These are phyloP conservation scores for Colletotrichum chrysophilum DNA, from an alignment of 2,329 filamentous ascomycete genomes.

Conservation along the genomic window DNA sequence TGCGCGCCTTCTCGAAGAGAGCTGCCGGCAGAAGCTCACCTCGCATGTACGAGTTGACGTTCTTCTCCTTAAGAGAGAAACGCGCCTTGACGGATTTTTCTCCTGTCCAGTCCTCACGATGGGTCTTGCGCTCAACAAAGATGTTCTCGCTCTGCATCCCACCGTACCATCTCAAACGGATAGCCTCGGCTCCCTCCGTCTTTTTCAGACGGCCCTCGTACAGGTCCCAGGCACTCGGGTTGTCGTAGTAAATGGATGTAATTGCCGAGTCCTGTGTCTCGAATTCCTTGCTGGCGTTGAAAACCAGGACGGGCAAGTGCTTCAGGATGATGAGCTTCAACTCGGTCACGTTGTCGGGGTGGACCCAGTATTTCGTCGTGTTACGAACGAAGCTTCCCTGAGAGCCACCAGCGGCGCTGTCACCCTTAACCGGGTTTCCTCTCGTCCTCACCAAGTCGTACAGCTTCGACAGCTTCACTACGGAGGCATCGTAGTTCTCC, in stretches of 20 bases:
- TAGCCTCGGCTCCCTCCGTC: slow-evolving; percentile 95
- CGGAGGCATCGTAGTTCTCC: slow-evolving; percentile 96
- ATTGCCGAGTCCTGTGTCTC: slow-evolving; percentile 90
- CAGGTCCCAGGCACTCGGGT: slow-evolving; percentile 89
- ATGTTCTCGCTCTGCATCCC: slow-evolving; percentile 95
- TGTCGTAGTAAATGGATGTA: slow-evolving; percentile 98
- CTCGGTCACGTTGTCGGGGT: slow-evolving; percentile 97
- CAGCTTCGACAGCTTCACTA: slow-evolving; percentile 91
- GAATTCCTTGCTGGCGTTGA: slow-evolving; percentile 97
- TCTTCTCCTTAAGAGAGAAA: slow-evolving; percentile 95
- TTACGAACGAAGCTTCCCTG: slow-evolving; percentile 97
- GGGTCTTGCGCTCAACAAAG: slow-evolving; percentile 97
- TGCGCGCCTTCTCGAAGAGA: slow-evolving; percentile 95
- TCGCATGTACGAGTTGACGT: slow-evolving; percentile 87
- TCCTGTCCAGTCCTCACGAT: slow-evolving; percentile 98
- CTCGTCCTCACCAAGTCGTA: slow-evolving; percentile 95
- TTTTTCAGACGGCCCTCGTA: slow-evolving; percentile 96
- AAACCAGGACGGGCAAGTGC: slow-evolving; percentile 94
- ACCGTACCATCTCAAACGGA: slow-evolving; percentile 96
- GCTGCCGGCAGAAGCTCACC: slow-evolving; percentile 85
- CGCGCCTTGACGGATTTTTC: slow-evolving; percentile 99
- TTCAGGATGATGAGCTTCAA: slow-evolving; percentile 97
- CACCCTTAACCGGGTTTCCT: slow-evolving; percentile 90
- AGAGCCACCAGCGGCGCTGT: slow-evolving; percentile 86
- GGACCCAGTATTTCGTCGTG: slow-evolving; percentile 99